These are phyloP conservation scores for Termitomyces sp. DNA, from an alignment of 768 basidiomycete genomes.

Conservation along the genomic window DNA sequence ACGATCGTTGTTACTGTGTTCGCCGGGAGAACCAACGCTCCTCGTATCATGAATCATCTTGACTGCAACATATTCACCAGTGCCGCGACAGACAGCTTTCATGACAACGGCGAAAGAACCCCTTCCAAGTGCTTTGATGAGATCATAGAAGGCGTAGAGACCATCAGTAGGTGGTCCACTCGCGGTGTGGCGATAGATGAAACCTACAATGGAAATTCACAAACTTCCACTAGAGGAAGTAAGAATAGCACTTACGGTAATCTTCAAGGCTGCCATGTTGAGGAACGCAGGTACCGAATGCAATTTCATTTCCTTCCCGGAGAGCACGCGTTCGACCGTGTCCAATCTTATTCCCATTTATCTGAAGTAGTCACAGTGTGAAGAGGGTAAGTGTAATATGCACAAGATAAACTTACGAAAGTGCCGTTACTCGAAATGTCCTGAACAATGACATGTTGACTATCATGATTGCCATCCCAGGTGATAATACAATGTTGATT, in stretches of 20 bases:
- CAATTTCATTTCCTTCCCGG: conserved; percentile 79
- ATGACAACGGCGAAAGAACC: conserved; percentile 91
- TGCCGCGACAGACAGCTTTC: conserved; percentile 67
- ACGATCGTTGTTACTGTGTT: conserved; percentile 19
- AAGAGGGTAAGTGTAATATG: neutral
- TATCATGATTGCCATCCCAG: conserved; percentile 50
- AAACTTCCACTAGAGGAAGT: neutral
- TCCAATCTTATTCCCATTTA: conserved; percentile 63
- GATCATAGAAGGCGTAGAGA: conserved; percentile 61
- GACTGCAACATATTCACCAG: conserved; percentile 76
- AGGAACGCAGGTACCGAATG: conserved; percentile 60
- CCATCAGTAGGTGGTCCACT: conserved; percentile 42
- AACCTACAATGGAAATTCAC: conserved; percentile 36
- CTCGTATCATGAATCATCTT: conserved; percentile 73
- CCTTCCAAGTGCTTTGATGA: conserved; percentile 71
- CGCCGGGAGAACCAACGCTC: conserved; percentile 24
- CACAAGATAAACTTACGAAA: conserved; percentile 37
- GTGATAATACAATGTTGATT: conserved; percentile 51
- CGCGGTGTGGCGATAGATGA: conserved; percentile 65
- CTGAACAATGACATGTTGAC: conserved; percentile 39
- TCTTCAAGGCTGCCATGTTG: conserved; percentile 54
- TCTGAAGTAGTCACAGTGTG: conserved; percentile 31
- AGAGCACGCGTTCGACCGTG: conserved; percentile 50
- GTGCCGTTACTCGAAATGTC: conserved; percentile 74
- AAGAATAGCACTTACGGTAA: conserved; percentile 49